Percentiles rank a stretch among this genome's conserved stretches.
Conservation (phyloP, 306 rosid species). For the Benincasa hispida region DNA sequence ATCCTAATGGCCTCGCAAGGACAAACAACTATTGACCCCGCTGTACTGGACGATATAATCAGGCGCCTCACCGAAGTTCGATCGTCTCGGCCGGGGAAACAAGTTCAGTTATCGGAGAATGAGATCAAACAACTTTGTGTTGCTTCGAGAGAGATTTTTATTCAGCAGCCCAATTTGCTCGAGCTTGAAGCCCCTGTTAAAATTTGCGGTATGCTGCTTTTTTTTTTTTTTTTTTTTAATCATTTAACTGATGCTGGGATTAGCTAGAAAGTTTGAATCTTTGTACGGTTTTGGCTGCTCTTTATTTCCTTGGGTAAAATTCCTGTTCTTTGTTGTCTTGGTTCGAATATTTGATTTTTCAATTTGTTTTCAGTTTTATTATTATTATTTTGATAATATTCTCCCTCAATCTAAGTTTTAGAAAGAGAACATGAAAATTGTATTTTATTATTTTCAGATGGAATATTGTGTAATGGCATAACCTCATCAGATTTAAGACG, state of each 20-base stretch:
- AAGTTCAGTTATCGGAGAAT: conserved; percentile 77
- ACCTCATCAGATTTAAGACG: background rate
- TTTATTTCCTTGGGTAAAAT: background rate
- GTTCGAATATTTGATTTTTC: background rate
- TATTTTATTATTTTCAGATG: conserved; percentile 33
- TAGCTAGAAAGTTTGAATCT: background rate
- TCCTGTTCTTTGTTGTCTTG: background rate
- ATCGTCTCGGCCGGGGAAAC: conserved; percentile 70
- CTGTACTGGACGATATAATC: conserved; percentile 76
- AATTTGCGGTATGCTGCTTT: conserved; percentile 55
- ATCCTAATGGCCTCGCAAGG: conserved; percentile 42
- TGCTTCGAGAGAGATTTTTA: conserved; percentile 68
- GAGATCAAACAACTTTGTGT: conserved; percentile 89
- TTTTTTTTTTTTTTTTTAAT: too few species aligned
- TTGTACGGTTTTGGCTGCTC: background rate
- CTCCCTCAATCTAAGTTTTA: background rate
- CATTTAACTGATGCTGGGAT: background rate
- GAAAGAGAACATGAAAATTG: background rate
- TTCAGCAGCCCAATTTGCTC: conserved; percentile 75
- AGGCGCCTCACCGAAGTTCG: conserved; percentile 74
- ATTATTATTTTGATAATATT: background rate
- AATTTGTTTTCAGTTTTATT: background rate
- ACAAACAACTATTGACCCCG: conserved; percentile 54
- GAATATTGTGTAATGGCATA: conserved; percentile 18
- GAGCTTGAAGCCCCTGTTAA: conserved; percentile 96